These are phyloP conservation scores for Candida andamanensis DNA, from an alignment of 805 yeast genomes.

Conservation along the genomic window DNA sequence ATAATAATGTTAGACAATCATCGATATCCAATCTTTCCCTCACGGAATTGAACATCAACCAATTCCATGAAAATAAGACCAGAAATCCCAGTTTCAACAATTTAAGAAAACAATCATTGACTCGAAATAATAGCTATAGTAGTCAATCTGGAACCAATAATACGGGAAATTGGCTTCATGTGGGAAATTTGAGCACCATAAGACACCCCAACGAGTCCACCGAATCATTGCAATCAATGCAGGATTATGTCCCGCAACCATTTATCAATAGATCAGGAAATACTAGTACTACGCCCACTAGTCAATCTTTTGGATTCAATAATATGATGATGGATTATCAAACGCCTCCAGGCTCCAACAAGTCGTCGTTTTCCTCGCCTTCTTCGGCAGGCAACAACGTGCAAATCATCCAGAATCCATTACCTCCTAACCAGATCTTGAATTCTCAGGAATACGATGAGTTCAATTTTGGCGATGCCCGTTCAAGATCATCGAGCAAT, in stretches of 20 bases:
- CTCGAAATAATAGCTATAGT: conserved; percentile 35
- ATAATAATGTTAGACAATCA: conserved; percentile 24
- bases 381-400: conserved; percentile 4
- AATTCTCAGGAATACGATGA: conserved; percentile 26
- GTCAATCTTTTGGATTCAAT: conserved; percentile 19
- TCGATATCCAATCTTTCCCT: conserved; percentile 38
- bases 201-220: conserved; percentile 23
- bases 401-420: conserved; percentile 7
- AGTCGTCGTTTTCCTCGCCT: conserved; percentile 23
- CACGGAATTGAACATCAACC: conserved; percentile 34
- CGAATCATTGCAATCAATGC: conserved; percentile 41
- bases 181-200: conserved; percentile 35
- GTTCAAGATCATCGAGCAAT: conserved; percentile 19
- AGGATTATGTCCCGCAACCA: conserved; percentile 40
- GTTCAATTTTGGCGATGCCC: conserved; percentile 16
- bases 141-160: conserved; percentile 1
- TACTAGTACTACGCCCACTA: conserved; percentile 11
- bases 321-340: conserved; percentile 38
- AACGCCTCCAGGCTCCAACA: conserved; percentile 34
- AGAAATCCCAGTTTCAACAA: conserved; percentile 32
- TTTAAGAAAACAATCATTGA: conserved; percentile 39
- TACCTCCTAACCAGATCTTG: conserved; percentile 3
- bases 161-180: conserved; percentile 36
- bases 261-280: conserved; percentile 29
- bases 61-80: conserved; percentile 22